These are phyloP conservation scores for Wickerhamiella qilinensis DNA, from an alignment of 805 yeast genomes.

Conservation along the genomic window DNA sequence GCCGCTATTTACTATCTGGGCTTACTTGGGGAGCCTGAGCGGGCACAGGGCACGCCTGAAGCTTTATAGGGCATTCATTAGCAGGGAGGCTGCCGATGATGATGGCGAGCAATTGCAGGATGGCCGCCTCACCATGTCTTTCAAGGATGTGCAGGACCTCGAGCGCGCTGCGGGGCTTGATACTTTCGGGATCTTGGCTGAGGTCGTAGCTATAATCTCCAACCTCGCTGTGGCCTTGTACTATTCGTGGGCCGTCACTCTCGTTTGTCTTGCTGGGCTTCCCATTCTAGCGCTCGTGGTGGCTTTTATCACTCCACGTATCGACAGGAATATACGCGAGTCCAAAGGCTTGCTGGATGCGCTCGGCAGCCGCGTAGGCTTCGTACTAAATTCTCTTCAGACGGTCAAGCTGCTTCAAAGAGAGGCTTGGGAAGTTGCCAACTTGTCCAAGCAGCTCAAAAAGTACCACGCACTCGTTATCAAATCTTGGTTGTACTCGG, in stretches of 20 bases:
- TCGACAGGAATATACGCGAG: conserved; percentile 31
- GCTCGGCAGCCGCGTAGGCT: conserved; percentile 48
- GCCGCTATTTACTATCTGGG: conserved; percentile 45
- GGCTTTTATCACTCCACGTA: conserved; percentile 32
- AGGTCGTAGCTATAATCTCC: conserved; percentile 40
- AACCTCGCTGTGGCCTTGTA: conserved; percentile 44
- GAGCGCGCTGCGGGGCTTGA: conserved; percentile 23
- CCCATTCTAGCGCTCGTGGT: conserved; percentile 48
- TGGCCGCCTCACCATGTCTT: conserved; percentile 50
- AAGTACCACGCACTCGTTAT: conserved; percentile 28
- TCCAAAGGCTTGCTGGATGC: conserved; percentile 44
- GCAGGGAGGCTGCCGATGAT: conserved; percentile 41
- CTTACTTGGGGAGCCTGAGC: conserved; percentile 55
- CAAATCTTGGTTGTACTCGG: conserved; percentile 28
- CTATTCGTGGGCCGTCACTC: conserved; percentile 73
- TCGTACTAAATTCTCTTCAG: conserved; percentile 47
- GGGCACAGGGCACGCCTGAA: conserved; percentile 37
- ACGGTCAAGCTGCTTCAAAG: conserved; percentile 50
- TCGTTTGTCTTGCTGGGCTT: conserved; percentile 55
- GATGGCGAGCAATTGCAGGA: conserved; percentile 38
- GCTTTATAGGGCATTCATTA: conserved; percentile 31
- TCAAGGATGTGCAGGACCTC: conserved; percentile 20
- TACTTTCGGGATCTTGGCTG: conserved; percentile 66
- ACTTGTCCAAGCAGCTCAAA: conserved; percentile 24
- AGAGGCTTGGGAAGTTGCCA: conserved; percentile 32